Evolutionary conservation across 176 grass and related monocot species (phyloP), one percentile per base, ranked within the genome.

Genomic region (Aechmea fasciata): DNA sequence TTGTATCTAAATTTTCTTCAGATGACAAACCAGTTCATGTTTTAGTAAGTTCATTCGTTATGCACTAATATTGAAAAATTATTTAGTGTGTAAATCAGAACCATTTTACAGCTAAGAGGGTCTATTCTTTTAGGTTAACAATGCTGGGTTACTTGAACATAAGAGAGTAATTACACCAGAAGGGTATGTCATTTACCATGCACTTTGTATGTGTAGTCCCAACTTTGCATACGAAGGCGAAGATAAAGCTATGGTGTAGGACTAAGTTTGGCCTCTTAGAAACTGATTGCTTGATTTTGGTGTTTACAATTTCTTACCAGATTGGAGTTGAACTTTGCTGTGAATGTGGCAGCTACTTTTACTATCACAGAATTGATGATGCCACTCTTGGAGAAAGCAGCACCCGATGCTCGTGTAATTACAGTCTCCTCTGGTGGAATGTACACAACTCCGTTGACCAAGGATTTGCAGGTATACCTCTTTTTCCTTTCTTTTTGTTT

Each of bases 351-450:
- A 52, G 88, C 83, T 69, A 77, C 92, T 71, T 96, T 87, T 71
- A 76, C 76, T 84, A 76, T 96, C 63, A 89, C 88, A 49, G 88
- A 96, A 57, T 55, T 83, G 70, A 70, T 92, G 73, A 82, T 92
- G 64, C 88, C 92, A 66, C 74, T 87, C 52, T 79, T 96, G 71
- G 83, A 92, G 80, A 96, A 89, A 78, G 75, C 92, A 76, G 67
- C 88, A 68, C 81, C 88, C 69, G 85, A 96, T 81, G 85, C 85
- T 82, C 81, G 85, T 52, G 92, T 91, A 10, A 85, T 96, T 67
- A 91, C 88, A 67, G 85, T 91, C 69, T 20, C 92, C 64, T 91
- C 92, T 3, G 92, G 92, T 70, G 92, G 92, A 26, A 96, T 91
- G 88, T 96, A 96, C 65, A 86, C 81, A 15, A 73, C 85, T 55